A percentile compares a stretch with the other conserved stretches of the same genome.
phyloP scores from a whole-genome alignment of 2,329 filamentous ascomycete species.

The Sporothrix pseudoabietina region DNA sequence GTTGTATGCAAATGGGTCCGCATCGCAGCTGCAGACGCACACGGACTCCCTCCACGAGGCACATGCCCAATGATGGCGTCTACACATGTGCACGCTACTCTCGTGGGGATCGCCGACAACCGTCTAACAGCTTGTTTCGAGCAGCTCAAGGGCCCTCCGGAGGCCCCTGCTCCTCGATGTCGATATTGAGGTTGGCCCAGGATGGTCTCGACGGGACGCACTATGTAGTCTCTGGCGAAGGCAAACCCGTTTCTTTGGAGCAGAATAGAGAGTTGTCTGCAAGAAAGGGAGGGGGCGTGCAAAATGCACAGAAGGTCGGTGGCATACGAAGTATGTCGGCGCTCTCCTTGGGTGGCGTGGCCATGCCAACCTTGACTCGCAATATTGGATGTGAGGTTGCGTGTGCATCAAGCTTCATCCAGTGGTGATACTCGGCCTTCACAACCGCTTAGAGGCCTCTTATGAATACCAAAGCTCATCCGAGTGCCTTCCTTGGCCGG shows the following conservation, averaged over 20 bases:
- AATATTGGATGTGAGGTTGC: neutral
- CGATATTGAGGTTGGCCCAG: neutral
- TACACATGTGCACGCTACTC: neutral
- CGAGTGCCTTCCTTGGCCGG: neutral
- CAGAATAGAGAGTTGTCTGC: neutral
- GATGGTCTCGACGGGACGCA: neutral
- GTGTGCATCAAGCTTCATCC: neutral
- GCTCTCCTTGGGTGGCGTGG: neutral
- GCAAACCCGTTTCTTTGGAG: neutral
- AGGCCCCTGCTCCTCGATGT: neutral
- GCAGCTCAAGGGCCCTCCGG: neutral
- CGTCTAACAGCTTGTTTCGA: neutral
- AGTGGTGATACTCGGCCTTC: neutral
- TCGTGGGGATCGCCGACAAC: neutral
- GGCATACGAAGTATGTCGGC: neutral
- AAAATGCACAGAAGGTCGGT: neutral
- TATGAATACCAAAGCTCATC: neutral
- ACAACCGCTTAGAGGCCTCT: neutral
- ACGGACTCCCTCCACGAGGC: constrained; percentile 10
- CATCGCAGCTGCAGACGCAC: neutral
- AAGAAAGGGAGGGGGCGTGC: neutral
- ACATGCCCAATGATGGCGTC: constrained; percentile 4
- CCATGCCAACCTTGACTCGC: neutral
- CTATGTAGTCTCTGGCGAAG: neutral
- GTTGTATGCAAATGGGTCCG: neutral